Base-by-base conservation (phyloP, 1,139 yeast genomes). In the Suhomyces ambrosiae region DNA sequence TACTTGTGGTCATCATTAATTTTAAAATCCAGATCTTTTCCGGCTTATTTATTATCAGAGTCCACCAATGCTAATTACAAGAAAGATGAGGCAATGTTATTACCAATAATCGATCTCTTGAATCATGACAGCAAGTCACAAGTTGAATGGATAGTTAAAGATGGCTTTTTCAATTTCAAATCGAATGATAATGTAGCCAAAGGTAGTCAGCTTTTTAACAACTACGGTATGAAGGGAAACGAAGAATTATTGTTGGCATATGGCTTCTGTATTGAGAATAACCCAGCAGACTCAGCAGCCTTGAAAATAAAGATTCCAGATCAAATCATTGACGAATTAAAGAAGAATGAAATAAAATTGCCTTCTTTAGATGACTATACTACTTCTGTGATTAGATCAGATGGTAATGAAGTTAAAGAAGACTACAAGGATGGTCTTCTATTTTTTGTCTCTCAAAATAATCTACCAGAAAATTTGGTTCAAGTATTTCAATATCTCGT, bases 211-310 rank as follows among this genome's bases (percentile, higher is more conserved):
- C 50, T 88, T 2, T 82, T 60, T 57, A 88, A 89, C 57, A 88
- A 86, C 58, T 89, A 90, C 58, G 97, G 97, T 1, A 77, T 81
- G 42, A 89, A 88, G 55, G 83, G 94, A 0, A 89, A 89, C 53
- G 88, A 85, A 52, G 96, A 87, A 49, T 65, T 83, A 21, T 58
- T 79, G 5, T 53, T 79, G 27, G 82, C 78, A 0, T 78, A 79
- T 48, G 97, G 96, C 0, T 88, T 88, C 60, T 79, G 82, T 16
- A 38, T 84, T 3, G 75, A 76, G 15, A 62, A 74, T 27, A 88
- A 87, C 52, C 57, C 64, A 1, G 76, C 77, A 31, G 96, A 89
- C 49, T 61, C 77, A 3, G 80, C 85, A 1, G 79, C 85, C 0
- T 63, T 79, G 37, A 75, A 70, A 49, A 68, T 79, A 45, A 79